Evolutionary conservation across 2,329 filamentous ascomycete genomes (phyloP).

Genomic region (Pseudomassariella vexata): DNA sequence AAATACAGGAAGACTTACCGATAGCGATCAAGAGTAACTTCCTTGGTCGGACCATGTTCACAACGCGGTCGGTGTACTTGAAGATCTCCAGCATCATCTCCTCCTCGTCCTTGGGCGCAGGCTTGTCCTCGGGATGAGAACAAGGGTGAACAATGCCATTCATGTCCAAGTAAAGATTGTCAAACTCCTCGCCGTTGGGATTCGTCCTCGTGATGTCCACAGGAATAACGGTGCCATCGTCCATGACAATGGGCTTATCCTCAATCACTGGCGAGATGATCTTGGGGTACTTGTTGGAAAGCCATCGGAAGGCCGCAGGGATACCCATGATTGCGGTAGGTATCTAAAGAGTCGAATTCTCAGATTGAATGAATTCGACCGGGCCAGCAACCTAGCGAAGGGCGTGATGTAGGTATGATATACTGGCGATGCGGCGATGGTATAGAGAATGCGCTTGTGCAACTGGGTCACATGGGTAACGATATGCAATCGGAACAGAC

Average conservation of each 20-base stretch:
- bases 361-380: background rate
- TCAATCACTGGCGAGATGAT: slow-evolving; percentile 91
- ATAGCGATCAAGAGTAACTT: slow-evolving; percentile 98
- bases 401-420: too few species aligned
- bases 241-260: slow-evolving; percentile 71
- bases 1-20: slow-evolving; percentile 46
- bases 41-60: slow-evolving; percentile 96
- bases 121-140: slow-evolving; percentile 91
- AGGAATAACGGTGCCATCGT: slow-evolving; percentile 76
- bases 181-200: slow-evolving; percentile 95
- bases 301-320: slow-evolving; percentile 91
- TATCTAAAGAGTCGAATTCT: background rate
- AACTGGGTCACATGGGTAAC: too few species aligned
- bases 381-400: too few species aligned
- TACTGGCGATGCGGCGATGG: too few species aligned
- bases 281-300: slow-evolving; percentile 95
- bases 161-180: slow-evolving; percentile 98
- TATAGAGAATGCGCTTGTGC: too few species aligned
- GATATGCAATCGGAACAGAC: too few species aligned
- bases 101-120: slow-evolving; percentile 86
- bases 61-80: slow-evolving; percentile 95
- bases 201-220: slow-evolving; percentile 81
- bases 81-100: slow-evolving; percentile 99
- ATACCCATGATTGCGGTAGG: slow-evolving; percentile 71
- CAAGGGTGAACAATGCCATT: slow-evolving; percentile 99